A percentile compares a stretch with the other conserved stretches of the same genome.
These are phyloP conservation scores for Coprinopsis strossmayeri DNA, from an alignment of 768 basidiomycete genomes.

Conservation along the genomic window DNA sequence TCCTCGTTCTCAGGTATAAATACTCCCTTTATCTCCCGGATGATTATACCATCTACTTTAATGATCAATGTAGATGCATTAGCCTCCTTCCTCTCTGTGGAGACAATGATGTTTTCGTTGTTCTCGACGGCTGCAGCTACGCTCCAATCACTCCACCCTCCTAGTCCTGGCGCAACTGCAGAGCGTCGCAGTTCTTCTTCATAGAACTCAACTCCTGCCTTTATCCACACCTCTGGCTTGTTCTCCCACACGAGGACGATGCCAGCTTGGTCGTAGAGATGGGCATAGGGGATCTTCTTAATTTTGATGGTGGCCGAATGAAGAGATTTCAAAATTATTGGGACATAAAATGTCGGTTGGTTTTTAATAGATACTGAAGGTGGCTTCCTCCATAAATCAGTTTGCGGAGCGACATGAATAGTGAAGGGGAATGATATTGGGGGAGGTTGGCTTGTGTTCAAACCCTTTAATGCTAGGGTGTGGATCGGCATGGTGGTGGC, in stretches of 20 bases:
- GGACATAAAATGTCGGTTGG: not conserved
- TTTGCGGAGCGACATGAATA: not conserved
- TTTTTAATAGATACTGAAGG: not conserved
- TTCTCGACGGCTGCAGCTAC: conserved; percentile 1
- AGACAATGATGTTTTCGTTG: not conserved
- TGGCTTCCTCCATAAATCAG: conserved; percentile 3
- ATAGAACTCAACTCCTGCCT: conserved; percentile 1
- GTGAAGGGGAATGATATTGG: not conserved
- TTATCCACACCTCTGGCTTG: not conserved
- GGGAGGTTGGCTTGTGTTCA: not conserved
- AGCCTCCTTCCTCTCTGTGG: conserved; percentile 1
- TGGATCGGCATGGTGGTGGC: too few relatives aligned
- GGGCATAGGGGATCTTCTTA: conserved; percentile 1
- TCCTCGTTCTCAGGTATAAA: conserved; percentile 1
- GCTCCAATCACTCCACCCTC: conserved; percentile 5
- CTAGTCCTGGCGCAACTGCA: conserved; percentile 1
- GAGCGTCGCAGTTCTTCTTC: not conserved
- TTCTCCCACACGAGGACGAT: not conserved
- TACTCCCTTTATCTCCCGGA: conserved; percentile 1
- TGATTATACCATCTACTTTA: conserved; percentile 1
- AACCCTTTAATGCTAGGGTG: too few relatives aligned
- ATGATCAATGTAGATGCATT: not conserved
- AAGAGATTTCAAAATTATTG: not conserved
- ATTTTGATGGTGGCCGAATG: conserved; percentile 1
- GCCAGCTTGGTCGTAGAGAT: conserved; percentile 2